Conservation (phyloP, 768 basidiomycete genomes). For the Russula lepida region DNA sequence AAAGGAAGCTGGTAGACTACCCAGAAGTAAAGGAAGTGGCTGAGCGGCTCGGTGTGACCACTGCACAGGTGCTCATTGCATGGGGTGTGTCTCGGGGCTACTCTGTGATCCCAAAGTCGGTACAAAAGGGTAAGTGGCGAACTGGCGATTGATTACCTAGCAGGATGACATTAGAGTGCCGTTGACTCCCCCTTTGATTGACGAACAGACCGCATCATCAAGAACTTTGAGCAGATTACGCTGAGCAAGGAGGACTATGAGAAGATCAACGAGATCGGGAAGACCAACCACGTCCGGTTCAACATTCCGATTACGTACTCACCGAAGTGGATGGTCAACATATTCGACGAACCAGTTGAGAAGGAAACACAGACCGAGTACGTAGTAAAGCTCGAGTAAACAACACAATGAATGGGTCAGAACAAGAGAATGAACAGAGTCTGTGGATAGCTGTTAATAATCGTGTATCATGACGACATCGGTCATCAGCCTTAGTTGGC, state of each 20-base stretch:
- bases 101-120: constrained; percentile 80
- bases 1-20: constrained; percentile 62
- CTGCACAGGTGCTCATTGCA: constrained; percentile 77
- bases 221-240: constrained; percentile 71
- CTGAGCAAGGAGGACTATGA: constrained; percentile 62
- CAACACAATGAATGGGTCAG: too few species aligned
- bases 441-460: too few species aligned
- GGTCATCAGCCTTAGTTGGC: too few species aligned
- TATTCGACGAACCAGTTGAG: constrained; percentile 62
- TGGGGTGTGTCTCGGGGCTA: constrained; percentile 72
- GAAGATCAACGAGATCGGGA: constrained; percentile 43
- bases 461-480: too few species aligned
- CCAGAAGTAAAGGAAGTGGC: constrained; percentile 55
- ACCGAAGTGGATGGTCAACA: constrained; percentile 61
- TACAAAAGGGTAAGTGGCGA: constrained; percentile 41
- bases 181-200: neutral
- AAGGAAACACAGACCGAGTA: constrained; percentile 4
- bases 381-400: constrained; percentile 1
- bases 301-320: constrained; percentile 57
- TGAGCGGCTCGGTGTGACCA: constrained; percentile 48
- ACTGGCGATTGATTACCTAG: neutral
- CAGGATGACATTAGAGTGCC: neutral
- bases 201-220: constrained; percentile 47
- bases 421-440: too few species aligned
- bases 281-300: constrained; percentile 41